phyloP scores from a whole-genome alignment of 768 basidiomycete species.

The Gymnopilus dilepis region DNA sequence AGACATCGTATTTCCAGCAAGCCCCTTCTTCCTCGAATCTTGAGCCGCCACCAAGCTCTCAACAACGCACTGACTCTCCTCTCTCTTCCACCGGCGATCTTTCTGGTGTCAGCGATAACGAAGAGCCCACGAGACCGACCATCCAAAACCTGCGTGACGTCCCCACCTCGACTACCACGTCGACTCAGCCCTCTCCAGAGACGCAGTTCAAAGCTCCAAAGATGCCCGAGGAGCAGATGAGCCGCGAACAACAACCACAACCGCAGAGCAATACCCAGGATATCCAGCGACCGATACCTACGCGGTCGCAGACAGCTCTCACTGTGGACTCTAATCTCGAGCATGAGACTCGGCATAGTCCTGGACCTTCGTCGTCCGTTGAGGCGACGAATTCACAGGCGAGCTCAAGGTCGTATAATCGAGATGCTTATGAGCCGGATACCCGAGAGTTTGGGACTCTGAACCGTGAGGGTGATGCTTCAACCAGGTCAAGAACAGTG shows the following conservation, averaged over 20 bases:
- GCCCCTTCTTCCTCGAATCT: conserved; percentile 23
- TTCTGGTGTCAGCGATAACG: conserved; percentile 6
- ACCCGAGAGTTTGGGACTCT: conserved; percentile 24
- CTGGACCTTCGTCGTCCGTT: conserved; percentile 20
- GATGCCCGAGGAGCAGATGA: conserved; percentile 2
- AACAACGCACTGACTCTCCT: conserved; percentile 28
- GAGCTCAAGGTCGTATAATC: not conserved
- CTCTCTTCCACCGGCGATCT: conserved; percentile 25
- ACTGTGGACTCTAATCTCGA: conserved; percentile 13
- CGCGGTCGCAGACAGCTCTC: conserved; percentile 23
- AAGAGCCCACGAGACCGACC: conserved; percentile 8
- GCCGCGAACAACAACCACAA: not conserved
- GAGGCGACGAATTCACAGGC: conserved; percentile 14
- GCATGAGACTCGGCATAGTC: conserved; percentile 10
- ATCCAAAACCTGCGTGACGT: conserved; percentile 12
- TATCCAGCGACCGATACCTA: conserved; percentile 23
- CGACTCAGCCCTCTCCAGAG: conserved; percentile 19
- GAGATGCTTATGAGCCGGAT: conserved; percentile 11
- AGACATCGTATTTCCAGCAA: conserved; percentile 25
- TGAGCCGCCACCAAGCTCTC: conserved; percentile 22
- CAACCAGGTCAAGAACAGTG: conserved; percentile 33
- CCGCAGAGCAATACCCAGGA: not conserved
- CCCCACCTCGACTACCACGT: not conserved
- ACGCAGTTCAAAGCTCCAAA: conserved; percentile 14
- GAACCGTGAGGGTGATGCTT: conserved; percentile 9